These are phyloP conservation scores for Ascochyta koolunga DNA, from an alignment of 2,329 filamentous ascomycete genomes.

Conservation along the genomic window DNA sequence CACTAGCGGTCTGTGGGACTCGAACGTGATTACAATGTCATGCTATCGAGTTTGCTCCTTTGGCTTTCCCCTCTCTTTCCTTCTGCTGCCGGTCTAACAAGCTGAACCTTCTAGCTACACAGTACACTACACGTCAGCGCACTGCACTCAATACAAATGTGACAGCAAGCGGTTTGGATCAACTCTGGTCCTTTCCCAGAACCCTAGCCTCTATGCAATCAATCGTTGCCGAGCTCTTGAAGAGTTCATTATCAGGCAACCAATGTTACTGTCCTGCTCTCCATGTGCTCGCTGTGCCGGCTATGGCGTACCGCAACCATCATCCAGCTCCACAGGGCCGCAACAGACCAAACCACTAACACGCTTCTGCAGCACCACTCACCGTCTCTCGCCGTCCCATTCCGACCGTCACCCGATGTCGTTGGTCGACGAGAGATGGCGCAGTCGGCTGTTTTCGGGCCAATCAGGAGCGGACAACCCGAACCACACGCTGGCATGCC, in stretches of 20 bases:
- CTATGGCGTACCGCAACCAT: constrained; percentile 15
- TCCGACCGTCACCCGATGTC: constrained; percentile 27
- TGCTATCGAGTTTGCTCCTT: constrained; percentile 45
- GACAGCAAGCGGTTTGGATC: constrained; percentile 35
- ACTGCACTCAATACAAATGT: constrained; percentile 16
- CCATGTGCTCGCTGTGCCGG: constrained; percentile 26
- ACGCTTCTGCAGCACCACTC: constrained; percentile 32
- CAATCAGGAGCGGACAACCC: constrained; percentile 35
- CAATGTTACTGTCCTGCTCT: constrained; percentile 19
- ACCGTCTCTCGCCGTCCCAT: constrained; percentile 31
- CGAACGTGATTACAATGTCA: constrained; percentile 49
- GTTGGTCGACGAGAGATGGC: constrained; percentile 34
- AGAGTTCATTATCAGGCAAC: constrained; percentile 31
- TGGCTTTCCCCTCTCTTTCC: constrained; percentile 24
- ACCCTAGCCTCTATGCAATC: constrained; percentile 27
- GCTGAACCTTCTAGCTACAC: constrained; percentile 24
- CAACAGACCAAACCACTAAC: constrained; percentile 19
- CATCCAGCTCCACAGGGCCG: constrained; percentile 11
- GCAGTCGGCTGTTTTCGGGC: constrained; percentile 20
- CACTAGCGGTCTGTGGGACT: constrained; percentile 41
- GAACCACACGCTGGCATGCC: constrained; percentile 28
- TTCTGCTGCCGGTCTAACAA: constrained; percentile 25
- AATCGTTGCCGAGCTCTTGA: constrained; percentile 28
- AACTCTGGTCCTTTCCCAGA: constrained; percentile 29
- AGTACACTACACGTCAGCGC: constrained; percentile 9